A percentile compares a stretch with the other conserved stretches of the same genome.
Evolutionary conservation across 2,329 filamentous ascomycete species (phyloP).

Genomic region (Aureobasidium sp.): DNA sequence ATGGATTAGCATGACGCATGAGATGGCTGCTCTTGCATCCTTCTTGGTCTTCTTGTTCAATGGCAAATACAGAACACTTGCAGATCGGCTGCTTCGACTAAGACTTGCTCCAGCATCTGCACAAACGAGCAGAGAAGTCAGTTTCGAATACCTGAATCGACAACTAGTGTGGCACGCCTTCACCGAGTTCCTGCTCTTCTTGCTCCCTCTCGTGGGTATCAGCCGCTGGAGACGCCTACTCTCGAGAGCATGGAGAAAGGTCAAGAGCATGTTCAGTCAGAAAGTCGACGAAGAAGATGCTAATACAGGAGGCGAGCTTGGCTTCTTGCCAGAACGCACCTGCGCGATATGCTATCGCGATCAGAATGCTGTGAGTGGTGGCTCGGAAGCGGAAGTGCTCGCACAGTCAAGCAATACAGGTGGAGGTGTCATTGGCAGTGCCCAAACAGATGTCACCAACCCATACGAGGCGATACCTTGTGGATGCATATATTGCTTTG

Average conservation of each 20-base stretch:
- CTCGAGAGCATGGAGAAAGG: constrained; percentile 76
- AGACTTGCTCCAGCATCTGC: constrained; percentile 77
- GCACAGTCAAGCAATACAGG: constrained; percentile 47
- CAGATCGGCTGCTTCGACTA: constrained; percentile 77
- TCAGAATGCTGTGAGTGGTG: constrained; percentile 60
- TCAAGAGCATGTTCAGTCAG: constrained; percentile 51
- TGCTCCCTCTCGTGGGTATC: constrained; percentile 93
- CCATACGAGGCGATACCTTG: constrained; percentile 89
- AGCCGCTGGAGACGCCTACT: constrained; percentile 88
- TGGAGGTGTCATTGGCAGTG: constrained; percentile 75
- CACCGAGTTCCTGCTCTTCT: constrained; percentile 94
- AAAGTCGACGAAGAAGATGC: constrained; percentile 41
- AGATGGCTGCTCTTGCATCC: constrained; percentile 71
- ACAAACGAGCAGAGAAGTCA: constrained; percentile 84
- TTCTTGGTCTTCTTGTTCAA: constrained; percentile 89
- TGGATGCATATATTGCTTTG: constrained; percentile 90
- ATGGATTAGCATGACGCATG: constrained; percentile 64
- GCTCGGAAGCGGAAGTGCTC: constrained; percentile 69
- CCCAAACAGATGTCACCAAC: constrained; percentile 90
- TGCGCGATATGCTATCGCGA: constrained; percentile 97
- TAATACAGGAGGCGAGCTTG: constrained; percentile 56
- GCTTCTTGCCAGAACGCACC: constrained; percentile 83
- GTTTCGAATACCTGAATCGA: constrained; percentile 94
- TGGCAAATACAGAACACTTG: constrained; percentile 81
- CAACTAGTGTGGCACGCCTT: constrained; percentile 99